Evolutionary conservation across 108 stramenopile species (phyloP), one percentile per base, ranked within the genome.

Genomic region (Schizochytrium sp.): DNA sequence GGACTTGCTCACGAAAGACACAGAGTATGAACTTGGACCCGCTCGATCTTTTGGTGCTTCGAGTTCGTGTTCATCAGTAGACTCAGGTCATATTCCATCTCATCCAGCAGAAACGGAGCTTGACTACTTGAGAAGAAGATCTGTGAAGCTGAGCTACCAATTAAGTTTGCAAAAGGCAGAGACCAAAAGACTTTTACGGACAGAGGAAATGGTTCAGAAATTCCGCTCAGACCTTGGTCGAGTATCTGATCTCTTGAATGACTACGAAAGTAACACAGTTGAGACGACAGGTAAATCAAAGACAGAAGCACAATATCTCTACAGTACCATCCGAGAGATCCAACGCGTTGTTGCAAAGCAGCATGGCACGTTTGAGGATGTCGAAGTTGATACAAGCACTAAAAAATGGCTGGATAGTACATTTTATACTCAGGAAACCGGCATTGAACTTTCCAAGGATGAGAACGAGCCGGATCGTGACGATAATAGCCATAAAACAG

Each of bases 281-380:
- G 1, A 7, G 19, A 69, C 10, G 59, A 2, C 59, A n/a, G 13
- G 17, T 1, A 44, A 72, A 44, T 10, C 50, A 10, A 12, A 5
- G 76, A 28, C 50, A 47, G 76, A 83, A 13, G 28, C 15, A 10
- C 17, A 55, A 10, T 12, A 83, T 10, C 76, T 83, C n/a, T 83
- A 83, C 76, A 83, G 55, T 83, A 55, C 76, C 10, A 83, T 83
- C n/a, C 47, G 53, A 17, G 76, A 83, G 76, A 83, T 83, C 53
- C 53, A 55, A 53, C 47, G 12, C 28, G 53, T 83, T n/a, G 76
- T 83, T 5, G 76, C 47, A 47, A 83, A 83, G 3, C 76, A 83
- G 47, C 28, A 53, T 7, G 38, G 47, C 45, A 28, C 76, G 2
- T 55, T 83, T 83, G 76, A 38, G 15, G 76, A 83, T 53, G 50